Evolutionary conservation across 2,329 filamentous ascomycete genomes (phyloP).

Genomic region (Pseudogymnoascus sp.): DNA sequence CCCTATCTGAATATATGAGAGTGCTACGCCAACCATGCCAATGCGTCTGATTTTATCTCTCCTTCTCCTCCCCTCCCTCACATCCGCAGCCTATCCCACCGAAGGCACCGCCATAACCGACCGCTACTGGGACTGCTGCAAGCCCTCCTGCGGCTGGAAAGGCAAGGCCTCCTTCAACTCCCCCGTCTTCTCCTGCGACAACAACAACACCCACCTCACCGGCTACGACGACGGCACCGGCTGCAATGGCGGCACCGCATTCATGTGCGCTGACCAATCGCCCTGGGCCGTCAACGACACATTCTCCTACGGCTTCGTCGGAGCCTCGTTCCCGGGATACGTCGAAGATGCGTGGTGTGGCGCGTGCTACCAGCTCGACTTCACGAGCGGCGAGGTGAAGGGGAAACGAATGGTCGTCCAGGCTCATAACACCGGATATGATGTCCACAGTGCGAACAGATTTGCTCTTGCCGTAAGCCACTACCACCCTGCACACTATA

Average conservation of each 20-base stretch:
- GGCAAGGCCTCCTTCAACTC: neutral
- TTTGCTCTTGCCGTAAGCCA: conserved; percentile 41
- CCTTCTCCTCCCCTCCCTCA: neutral
- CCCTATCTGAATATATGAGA: neutral
- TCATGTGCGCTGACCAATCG: conserved; percentile 43
- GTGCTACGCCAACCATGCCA: neutral
- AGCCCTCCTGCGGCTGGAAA: neutral
- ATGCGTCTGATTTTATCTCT: neutral
- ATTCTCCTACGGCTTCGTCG: conserved; percentile 47
- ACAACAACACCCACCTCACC: neutral
- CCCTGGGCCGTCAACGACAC: conserved; percentile 43
- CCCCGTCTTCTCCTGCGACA: neutral
- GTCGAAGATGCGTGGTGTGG: conserved; percentile 42
- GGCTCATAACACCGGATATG: conserved; percentile 49
- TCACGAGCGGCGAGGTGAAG: conserved; percentile 43
- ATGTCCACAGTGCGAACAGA: conserved; percentile 41
- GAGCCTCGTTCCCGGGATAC: conserved; percentile 37
- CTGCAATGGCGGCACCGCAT: conserved; percentile 38
- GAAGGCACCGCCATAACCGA: neutral
- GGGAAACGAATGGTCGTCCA: conserved; percentile 54
- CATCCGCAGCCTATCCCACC: neutral
- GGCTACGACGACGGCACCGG: neutral
- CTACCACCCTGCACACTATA: neutral
- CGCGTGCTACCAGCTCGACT: conserved; percentile 52
- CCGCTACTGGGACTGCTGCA: neutral